phyloP scores from a whole-genome alignment of 495 filamentous ascomycete species.

The Aspergillus asperescens region DNA sequence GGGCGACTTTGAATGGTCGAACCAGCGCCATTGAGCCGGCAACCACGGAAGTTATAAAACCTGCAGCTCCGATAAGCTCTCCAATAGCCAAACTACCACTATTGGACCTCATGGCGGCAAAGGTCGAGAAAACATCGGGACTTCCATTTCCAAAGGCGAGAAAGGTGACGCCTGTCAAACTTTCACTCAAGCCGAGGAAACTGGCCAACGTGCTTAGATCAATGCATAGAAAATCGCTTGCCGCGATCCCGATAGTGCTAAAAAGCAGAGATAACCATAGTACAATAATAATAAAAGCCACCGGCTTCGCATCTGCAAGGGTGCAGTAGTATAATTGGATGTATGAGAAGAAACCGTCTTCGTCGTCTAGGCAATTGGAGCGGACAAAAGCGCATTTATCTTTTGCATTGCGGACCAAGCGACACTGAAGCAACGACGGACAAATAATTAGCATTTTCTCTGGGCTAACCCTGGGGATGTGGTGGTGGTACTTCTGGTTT shows the following conservation, averaged over 20 bases:
- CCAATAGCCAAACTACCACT: conserved; percentile 94
- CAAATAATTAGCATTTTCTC: background rate
- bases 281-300: conserved; percentile 72
- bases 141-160: conserved; percentile 98
- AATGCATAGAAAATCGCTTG: conserved; percentile 96
- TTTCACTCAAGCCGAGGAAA: conserved; percentile 89
- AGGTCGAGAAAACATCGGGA: conserved; percentile 97
- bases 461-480: background rate
- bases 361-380: conserved; percentile 78
- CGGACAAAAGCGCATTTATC: conserved; percentile 86
- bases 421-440: conserved; percentile 52
- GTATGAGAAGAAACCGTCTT: conserved; percentile 86
- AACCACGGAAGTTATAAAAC: conserved; percentile 95
- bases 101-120: conserved; percentile 94
- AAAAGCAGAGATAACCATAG: conserved; percentile 89
- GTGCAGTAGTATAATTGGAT: conserved; percentile 88
- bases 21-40: conserved; percentile 98
- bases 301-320: conserved; percentile 58
- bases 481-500: conserved; percentile 36
- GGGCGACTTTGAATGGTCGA: conserved; percentile 83
- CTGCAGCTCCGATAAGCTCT: conserved; percentile 90
- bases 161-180: conserved; percentile 93
- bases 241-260: conserved; percentile 96
- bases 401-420: conserved; percentile 64
- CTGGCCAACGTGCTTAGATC: conserved; percentile 89